These are phyloP conservation scores for Ganoderma lingzhi DNA, from an alignment of 1,284 basidiomycete genomes.

Conservation along the genomic window DNA sequence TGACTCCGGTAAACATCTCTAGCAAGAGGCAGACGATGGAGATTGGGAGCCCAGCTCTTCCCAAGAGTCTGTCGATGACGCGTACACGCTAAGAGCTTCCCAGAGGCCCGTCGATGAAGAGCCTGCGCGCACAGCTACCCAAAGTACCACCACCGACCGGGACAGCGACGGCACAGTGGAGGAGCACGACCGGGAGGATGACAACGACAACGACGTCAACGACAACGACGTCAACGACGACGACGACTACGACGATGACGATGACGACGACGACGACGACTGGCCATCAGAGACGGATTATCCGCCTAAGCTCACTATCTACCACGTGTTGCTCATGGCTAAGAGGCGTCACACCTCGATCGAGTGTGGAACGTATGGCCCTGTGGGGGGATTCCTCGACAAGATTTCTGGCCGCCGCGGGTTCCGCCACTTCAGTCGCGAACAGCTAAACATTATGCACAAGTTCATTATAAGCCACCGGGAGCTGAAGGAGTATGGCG, in stretches of 20 bases:
- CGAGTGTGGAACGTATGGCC: not conserved
- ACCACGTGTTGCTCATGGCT: not conserved
- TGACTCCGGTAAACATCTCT: not conserved
- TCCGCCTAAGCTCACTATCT: not conserved
- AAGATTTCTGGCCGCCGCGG: not conserved
- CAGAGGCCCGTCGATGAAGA: not conserved
- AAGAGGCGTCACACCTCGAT: not conserved
- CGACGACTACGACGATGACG: not conserved
- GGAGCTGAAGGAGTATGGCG: not conserved
- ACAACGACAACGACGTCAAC: not conserved
- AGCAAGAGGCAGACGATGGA: slow-evolving; percentile 6
- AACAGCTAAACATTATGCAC: slow-evolving; percentile 7
- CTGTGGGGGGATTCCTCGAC: not conserved
- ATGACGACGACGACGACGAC: not conserved
- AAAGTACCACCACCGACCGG: not conserved
- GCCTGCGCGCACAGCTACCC: not conserved
- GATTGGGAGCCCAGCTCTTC: not conserved
- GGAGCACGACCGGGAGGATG: not conserved
- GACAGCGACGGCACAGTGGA: not conserved
- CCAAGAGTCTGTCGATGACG: slow-evolving; percentile 2
- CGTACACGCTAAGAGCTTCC: not conserved
- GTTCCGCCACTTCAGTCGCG: not conserved
- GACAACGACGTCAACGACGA: too few relatives aligned
- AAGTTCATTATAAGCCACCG: slow-evolving; percentile 3
- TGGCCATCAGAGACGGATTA: not conserved